Evolutionary conservation across 1,284 basidiomycete species (phyloP).

Genomic region (Taiwanofungus camphoratus): DNA sequence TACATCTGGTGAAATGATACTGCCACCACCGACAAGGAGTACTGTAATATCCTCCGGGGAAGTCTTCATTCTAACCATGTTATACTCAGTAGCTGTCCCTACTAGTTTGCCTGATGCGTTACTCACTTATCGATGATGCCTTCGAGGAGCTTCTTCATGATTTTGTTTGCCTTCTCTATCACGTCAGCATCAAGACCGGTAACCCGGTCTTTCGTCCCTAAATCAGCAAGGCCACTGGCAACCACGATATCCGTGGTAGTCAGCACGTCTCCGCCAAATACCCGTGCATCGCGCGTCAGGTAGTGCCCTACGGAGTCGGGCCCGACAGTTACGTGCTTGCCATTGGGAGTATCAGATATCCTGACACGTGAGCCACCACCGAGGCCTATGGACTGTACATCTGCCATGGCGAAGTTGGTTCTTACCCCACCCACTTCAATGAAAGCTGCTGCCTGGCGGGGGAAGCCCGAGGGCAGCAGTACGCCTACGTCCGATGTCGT

Average conservation of each 20-base stretch:
- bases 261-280: slow-evolving; percentile 45
- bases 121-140: slow-evolving; percentile 29
- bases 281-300: slow-evolving; percentile 38
- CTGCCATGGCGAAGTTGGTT: slow-evolving; percentile 44
- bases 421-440: slow-evolving; percentile 38
- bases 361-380: slow-evolving; percentile 50
- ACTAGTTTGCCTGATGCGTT: background rate
- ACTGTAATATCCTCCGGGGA: slow-evolving; percentile 40
- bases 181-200: slow-evolving; percentile 24
- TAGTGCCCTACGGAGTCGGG: slow-evolving; percentile 53
- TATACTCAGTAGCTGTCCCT: background rate
- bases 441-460: slow-evolving; percentile 45
- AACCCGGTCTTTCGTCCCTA: slow-evolving; percentile 35
- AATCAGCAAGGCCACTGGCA: slow-evolving; percentile 28
- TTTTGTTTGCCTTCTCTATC: slow-evolving; percentile 30
- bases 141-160: slow-evolving; percentile 46
- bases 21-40: slow-evolving; percentile 49
- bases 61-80: slow-evolving; percentile 46
- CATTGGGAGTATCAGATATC: slow-evolving; percentile 16
- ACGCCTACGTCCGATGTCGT: slow-evolving; percentile 52
- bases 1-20: slow-evolving; percentile 38
- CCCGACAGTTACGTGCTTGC: slow-evolving; percentile 38
- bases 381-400: slow-evolving; percentile 47
- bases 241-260: slow-evolving; percentile 52
- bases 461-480: slow-evolving; percentile 45